A percentile compares a stretch with the other conserved stretches of the same genome.
phyloP scores from a whole-genome alignment of 345 rosid genomes.

The Tarenaya hassleriana region DNA sequence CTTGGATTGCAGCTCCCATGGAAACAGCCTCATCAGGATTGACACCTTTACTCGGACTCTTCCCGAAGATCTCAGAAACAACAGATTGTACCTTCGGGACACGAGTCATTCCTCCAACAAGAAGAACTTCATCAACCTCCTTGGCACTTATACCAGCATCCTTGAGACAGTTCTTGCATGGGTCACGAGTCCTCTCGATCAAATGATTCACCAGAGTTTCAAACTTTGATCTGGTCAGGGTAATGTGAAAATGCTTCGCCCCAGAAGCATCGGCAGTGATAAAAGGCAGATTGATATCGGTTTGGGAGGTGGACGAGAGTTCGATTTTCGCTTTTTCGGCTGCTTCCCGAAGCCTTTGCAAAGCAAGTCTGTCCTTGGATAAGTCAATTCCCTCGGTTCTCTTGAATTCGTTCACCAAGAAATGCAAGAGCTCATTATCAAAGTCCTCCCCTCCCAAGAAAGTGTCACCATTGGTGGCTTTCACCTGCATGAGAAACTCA shows the following conservation, averaged over 20 bases:
- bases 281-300: conserved; percentile 79
- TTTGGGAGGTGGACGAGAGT: conserved; percentile 78
- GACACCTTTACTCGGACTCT: conserved; percentile 79
- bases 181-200: conserved; percentile 67
- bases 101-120: conserved; percentile 95
- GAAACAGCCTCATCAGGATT: conserved; percentile 94
- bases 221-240: conserved; percentile 68
- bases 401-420: conserved; percentile 73
- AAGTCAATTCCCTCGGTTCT: conserved; percentile 66
- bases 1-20: conserved; percentile 87
- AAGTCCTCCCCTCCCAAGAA: conserved; percentile 95
- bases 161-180: conserved; percentile 74
- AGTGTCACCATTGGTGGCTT: conserved; percentile 96
- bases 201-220: conserved; percentile 55
- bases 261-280: conserved; percentile 84
- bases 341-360: conserved; percentile 89
- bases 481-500: conserved; percentile 40
- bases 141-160: conserved; percentile 69
- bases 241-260: conserved; percentile 79
- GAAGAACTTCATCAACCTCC: conserved; percentile 75
- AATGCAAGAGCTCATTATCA: conserved; percentile 71
- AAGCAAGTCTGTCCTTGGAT: conserved; percentile 67
- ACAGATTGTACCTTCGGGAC: conserved; percentile 88
- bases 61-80: conserved; percentile 72
- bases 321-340: conserved; percentile 91